phyloP scores from a whole-genome alignment of 129 eudicot genomes.

The Flaveria trinervia region DNA sequence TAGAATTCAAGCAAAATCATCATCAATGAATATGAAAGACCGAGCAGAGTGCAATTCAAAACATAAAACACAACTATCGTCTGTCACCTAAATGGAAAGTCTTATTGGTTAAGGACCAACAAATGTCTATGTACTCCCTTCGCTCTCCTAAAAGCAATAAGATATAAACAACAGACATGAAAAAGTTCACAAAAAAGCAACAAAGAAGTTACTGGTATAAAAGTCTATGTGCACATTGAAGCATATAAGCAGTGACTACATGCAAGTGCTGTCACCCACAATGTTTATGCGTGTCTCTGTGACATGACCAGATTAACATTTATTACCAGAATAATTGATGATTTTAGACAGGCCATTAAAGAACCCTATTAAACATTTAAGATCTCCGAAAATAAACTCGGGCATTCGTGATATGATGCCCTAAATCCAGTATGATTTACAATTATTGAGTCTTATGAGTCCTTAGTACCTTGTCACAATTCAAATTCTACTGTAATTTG shows the following conservation, averaged over 20 bases:
- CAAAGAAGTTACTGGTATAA: background rate
- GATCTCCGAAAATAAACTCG: no score
- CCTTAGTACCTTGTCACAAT: no score
- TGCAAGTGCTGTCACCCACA: background rate
- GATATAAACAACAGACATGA: conserved; percentile 1
- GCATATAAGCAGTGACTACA: background rate
- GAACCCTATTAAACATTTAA: background rate
- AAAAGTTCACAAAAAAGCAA: background rate
- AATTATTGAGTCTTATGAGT: no score
- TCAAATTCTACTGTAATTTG: no score
- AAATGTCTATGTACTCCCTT: background rate
- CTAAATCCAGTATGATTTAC: no score
- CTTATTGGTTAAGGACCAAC: background rate
- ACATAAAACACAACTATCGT: background rate
- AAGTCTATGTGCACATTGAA: background rate
- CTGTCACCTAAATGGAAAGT: conserved; percentile 2
- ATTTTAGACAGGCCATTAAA: background rate
- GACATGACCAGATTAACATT: background rate
- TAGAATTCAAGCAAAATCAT: background rate
- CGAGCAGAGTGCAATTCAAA: background rate
- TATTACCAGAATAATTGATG: background rate
- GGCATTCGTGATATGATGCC: no score
- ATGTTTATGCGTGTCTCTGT: background rate
- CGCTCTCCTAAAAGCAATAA: background rate
- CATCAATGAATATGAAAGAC: background rate